Conservation (phyloP, 176 grass and related monocot species). For the Musa acuminata region DNA sequence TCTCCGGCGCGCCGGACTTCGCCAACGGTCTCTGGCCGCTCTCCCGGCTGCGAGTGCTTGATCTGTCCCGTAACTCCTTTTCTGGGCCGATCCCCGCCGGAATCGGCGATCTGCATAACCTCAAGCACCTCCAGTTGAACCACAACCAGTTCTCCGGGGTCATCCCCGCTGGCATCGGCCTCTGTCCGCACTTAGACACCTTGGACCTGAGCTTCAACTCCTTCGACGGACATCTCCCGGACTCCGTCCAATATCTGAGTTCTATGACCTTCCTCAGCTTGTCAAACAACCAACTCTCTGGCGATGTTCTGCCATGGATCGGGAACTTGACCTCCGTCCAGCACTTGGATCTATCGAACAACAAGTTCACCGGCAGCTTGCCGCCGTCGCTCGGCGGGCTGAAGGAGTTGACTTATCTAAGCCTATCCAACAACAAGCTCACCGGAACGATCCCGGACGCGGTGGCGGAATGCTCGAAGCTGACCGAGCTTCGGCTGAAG, state of each 20-base stretch:
- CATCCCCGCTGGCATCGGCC: constrained; percentile 41
- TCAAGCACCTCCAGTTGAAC: constrained; percentile 49
- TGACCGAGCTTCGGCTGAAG: constrained; percentile 50
- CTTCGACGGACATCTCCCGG: constrained; percentile 50
- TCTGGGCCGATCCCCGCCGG: constrained; percentile 36
- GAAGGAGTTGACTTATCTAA: constrained; percentile 70
- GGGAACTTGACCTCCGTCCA: constrained; percentile 43
- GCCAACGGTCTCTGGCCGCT: constrained; percentile 35
- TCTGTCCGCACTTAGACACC: constrained; percentile 48
- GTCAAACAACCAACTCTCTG: constrained; percentile 48
- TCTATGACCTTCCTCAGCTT: constrained; percentile 50
- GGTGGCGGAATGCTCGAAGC: constrained; percentile 44
- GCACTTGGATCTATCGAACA: constrained; percentile 58
- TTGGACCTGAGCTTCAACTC: constrained; percentile 67
- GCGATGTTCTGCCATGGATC: constrained; percentile 50
- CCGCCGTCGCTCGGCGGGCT: constrained; percentile 48
- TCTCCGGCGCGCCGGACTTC: constrained; percentile 55
- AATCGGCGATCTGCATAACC: constrained; percentile 51
- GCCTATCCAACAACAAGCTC: constrained; percentile 52
- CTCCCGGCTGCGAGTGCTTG: constrained; percentile 47
- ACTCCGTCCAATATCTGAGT: constrained; percentile 35
- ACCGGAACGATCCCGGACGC: constrained; percentile 43
- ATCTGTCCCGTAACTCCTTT: constrained; percentile 56
- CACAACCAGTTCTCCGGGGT: constrained; percentile 55
- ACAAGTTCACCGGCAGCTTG: constrained; percentile 45